Base-by-base conservation (phyloP, 2,329 filamentous ascomycete genomes). In the Exophiala mesophila region DNA sequence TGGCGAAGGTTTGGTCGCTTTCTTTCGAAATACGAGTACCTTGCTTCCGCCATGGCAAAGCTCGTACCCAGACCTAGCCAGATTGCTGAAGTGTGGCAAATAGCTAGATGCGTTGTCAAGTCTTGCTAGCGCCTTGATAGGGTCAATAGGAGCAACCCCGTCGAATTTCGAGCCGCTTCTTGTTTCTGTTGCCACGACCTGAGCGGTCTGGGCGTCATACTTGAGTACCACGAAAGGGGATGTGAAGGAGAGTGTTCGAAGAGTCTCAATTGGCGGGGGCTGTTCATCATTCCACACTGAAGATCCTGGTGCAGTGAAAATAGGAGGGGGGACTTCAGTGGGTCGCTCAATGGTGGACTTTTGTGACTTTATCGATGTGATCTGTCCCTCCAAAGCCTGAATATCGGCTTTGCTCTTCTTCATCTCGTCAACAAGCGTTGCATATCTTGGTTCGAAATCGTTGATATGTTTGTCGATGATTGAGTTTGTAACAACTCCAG, bases 61-160 rank as follows among this genome's bases (percentile, higher is more conserved):
- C 12, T 67, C 64, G 38, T 67, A 70, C 3, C 67, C 68, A 26
- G 65, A 59, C 18, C 52, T 39, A 38, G 63, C 55, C 56, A 70
- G 60, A 19, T 56, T 46, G 4, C 56, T 55, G 26, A 70, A 65
- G 41, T 65, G 61, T 3, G 61, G 61, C 2, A 70, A 48, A 33
- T 69, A 70, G 24, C 62, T 63, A n/a, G 62, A 61, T 3, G 66
- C 62, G 18, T 63, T 60, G 23, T 64, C 59, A 5, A 71, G 52
- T 8, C 56, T 60, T 13, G 60, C 53, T 5, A 70, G 53, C 4
- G 67, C 54, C 9, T 65, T 59, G n/a, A 57, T 52, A 5, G 62
- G 57, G 39, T 26, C 23, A 26, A 58, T 47, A 5, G 18, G 29
- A 5, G 42, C 17, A 15, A 41, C 39, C n/a, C 35, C 38, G 15